Evolutionary conservation across 1,139 yeast species (phyloP).

Genomic region (Saccharomyces hybrid): DNA sequence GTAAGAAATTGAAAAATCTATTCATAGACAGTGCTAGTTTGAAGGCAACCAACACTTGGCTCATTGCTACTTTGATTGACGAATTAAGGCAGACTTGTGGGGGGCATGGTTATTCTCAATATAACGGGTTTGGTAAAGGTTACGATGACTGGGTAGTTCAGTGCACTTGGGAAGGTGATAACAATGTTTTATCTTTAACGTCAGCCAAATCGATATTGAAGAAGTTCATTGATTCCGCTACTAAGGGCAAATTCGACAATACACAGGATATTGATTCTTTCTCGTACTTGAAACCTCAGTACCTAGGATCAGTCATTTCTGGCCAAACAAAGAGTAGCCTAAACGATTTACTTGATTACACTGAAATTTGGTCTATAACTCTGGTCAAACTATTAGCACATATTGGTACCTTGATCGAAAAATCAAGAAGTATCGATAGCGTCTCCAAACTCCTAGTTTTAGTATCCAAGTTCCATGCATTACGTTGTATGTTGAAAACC

Average conservation of each 20-base stretch:
- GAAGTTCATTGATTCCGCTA: constrained; percentile 37
- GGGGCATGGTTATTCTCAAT: constrained; percentile 90
- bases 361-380: constrained; percentile 41
- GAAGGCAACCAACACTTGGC: constrained; percentile 88
- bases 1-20: constrained; percentile 56
- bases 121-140: constrained; percentile 84
- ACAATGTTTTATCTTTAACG: constrained; percentile 74
- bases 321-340: constrained; percentile 33
- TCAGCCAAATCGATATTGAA: constrained; percentile 73
- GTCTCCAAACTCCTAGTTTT: constrained; percentile 54
- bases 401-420: constrained; percentile 39
- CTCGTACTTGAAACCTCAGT: constrained; percentile 36
- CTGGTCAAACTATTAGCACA: constrained; percentile 43
- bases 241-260: constrained; percentile 36
- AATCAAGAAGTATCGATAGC: constrained; percentile 45
- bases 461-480: constrained; percentile 57
- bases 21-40: constrained; percentile 84
- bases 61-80: constrained; percentile 68
- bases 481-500: constrained; percentile 39
- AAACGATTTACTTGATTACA: constrained; percentile 27
- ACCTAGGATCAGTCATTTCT: constrained; percentile 18
- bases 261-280: constrained; percentile 35
- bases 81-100: constrained; percentile 95
- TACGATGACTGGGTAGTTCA: constrained; percentile 91
- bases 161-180: constrained; percentile 98